Conservation (phyloP, 305 asterid species). For the Solanum hybrid region DNA sequence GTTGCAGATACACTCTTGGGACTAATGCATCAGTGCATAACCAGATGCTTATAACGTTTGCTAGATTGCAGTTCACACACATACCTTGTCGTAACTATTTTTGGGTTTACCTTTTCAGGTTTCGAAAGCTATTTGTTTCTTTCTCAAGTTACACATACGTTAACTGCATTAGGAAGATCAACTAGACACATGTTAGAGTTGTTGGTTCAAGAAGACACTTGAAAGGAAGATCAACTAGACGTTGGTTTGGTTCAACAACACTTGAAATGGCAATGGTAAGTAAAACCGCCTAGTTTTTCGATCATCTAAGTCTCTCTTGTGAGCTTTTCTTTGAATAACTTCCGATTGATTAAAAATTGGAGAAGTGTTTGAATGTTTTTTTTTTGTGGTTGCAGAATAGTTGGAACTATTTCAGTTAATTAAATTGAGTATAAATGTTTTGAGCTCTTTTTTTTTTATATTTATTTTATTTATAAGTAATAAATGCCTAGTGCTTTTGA, state of each 20-base stretch:
- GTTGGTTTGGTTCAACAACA: background rate
- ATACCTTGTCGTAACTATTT: background rate
- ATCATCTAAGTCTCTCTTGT: background rate
- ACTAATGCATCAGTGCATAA: background rate
- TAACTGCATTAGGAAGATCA: slow-evolving; percentile 57
- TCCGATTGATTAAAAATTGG: background rate
- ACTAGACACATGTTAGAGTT: slow-evolving; percentile 3
- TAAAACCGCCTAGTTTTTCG: background rate
- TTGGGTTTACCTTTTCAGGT: slow-evolving; percentile 44
- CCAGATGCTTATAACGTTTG: background rate
- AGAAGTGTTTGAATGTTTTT: background rate
- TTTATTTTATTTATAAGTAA: background rate
- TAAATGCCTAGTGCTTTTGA: background rate
- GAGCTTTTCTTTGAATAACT: background rate
- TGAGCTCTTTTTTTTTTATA: background rate
- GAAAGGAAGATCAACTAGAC: background rate
- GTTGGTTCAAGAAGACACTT: background rate
- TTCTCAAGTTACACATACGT: slow-evolving; percentile 77
- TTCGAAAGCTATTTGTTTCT: slow-evolving; percentile 67
- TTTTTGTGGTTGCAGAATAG: background rate
- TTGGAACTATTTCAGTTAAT: background rate
- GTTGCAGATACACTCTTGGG: background rate
- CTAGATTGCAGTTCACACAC: background rate
- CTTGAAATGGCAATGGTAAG: background rate
- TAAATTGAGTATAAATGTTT: background rate